A percentile compares a stretch with the other conserved stretches of the same genome.
phyloP scores from a whole-genome alignment of 108 stramenopile genomes.

The Fragilariopsis cylindrus region DNA sequence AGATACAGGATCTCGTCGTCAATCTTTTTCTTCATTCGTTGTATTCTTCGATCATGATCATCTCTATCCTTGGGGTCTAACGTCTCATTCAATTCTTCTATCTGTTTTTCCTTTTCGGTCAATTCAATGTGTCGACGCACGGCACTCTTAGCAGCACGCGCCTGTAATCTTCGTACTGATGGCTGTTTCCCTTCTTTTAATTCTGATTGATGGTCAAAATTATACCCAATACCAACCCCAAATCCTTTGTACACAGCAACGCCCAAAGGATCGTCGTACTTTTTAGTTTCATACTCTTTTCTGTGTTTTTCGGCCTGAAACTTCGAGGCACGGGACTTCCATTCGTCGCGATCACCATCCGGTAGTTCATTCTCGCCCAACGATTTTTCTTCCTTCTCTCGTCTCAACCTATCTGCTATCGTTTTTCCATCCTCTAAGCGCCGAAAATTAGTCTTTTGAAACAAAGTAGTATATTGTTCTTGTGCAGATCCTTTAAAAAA shows the following conservation, averaged over 20 bases:
- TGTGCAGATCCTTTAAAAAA: conserved; percentile 29
- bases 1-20: conserved; percentile 33
- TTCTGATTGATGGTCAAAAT: conserved; percentile 64
- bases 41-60: background rate
- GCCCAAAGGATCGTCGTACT: conserved; percentile 69
- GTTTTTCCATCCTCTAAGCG: conserved; percentile 13
- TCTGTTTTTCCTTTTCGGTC: conserved; percentile 13
- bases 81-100: conserved; percentile 3
- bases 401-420: background rate
- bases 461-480: background rate
- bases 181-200: conserved; percentile 39
- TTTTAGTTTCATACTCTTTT: background rate
- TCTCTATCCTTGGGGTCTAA: conserved; percentile 18
- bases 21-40: conserved; percentile 6
- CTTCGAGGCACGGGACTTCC: conserved; percentile 49
- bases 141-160: conserved; percentile 81
- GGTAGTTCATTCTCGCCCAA: background rate
- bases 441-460: background rate
- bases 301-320: conserved; percentile 8
- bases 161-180: conserved; percentile 64
- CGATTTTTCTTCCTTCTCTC: background rate
- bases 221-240: conserved; percentile 76
- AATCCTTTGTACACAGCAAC: conserved; percentile 76
- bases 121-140: conserved; percentile 46
- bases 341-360: conserved; percentile 16